Evolutionary conservation across 768 basidiomycete species (phyloP).

Genomic region (Boletus sensibilis): DNA sequence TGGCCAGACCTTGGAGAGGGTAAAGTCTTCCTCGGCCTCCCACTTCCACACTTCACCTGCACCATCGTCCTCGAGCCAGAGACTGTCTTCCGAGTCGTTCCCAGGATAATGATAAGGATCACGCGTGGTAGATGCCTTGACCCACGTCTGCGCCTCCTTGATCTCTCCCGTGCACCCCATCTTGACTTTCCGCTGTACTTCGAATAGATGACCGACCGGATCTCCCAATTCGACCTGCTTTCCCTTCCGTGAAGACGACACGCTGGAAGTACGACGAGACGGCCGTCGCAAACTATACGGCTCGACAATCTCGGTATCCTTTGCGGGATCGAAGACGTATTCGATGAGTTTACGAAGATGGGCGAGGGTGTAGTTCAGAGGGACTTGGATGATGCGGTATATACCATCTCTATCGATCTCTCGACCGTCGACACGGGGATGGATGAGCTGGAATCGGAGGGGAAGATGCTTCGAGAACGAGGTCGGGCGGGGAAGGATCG

Average conservation of each 20-base stretch:
- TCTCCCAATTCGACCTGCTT: constrained; percentile 16
- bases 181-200: constrained; percentile 49
- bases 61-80: constrained; percentile 30
- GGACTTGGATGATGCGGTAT: constrained; percentile 67
- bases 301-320: constrained; percentile 24
- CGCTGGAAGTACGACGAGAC: constrained; percentile 28
- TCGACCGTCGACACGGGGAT: constrained; percentile 27
- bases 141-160: constrained; percentile 45
- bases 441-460: constrained; percentile 61
- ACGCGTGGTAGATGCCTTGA: constrained; percentile 50
- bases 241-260: constrained; percentile 16
- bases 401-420: constrained; percentile 45
- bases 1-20: constrained; percentile 58
- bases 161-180: constrained; percentile 54
- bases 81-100: constrained; percentile 38
- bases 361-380: constrained; percentile 65
- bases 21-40: constrained; percentile 69
- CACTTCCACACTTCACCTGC: constrained; percentile 57
- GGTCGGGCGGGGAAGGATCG: constrained; percentile 41
- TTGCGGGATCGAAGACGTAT: constrained; percentile 50
- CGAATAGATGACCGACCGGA: constrained; percentile 53
- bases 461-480: constrained; percentile 61
- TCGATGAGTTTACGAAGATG: constrained; percentile 62
- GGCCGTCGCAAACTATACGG: constrained; percentile 18
- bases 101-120: constrained; percentile 48